Evolutionary conservation across 116 monocot genomes (phyloP).

Genomic region (Posidonia oceanica): DNA sequence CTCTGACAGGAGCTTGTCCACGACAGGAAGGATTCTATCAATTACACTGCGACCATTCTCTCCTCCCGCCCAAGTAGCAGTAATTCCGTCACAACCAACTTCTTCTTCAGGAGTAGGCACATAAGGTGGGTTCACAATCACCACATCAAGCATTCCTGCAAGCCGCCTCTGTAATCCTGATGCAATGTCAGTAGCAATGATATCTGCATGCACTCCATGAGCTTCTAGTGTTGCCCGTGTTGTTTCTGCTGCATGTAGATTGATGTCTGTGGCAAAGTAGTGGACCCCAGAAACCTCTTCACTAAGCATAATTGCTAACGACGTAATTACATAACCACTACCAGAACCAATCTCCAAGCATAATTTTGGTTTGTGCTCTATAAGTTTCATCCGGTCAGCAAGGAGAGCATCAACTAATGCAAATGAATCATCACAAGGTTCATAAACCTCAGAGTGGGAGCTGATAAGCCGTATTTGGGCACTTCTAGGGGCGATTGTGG

Average conservation of each 20-base stretch:
- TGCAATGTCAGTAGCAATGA: conserved; percentile 59
- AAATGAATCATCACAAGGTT: conserved; percentile 29
- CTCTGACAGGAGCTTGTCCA: conserved; percentile 48
- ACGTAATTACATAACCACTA: conserved; percentile 80
- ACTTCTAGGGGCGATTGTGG: conserved; percentile 7
- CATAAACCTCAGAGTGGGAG: conserved; percentile 24
- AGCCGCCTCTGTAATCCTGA: conserved; percentile 53
- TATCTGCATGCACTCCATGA: conserved; percentile 65
- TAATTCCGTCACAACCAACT: conserved; percentile 59
- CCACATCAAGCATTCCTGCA: conserved; percentile 65
- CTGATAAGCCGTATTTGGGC: conserved; percentile 17
- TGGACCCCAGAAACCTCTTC: conserved; percentile 27
- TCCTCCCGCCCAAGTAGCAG: conserved; percentile 87
- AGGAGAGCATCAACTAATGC: conserved; percentile 64
- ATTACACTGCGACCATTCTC: conserved; percentile 78
- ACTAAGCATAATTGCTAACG: conserved; percentile 74
- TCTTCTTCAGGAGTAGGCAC: conserved; percentile 87
- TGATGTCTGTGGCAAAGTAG: conserved; percentile 75
- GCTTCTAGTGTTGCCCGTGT: conserved; percentile 56
- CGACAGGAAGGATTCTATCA: conserved; percentile 64
- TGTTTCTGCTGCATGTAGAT: conserved; percentile 52
- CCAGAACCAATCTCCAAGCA: conserved; percentile 82
- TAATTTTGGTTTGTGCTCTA: conserved; percentile 45
- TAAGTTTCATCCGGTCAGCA: conserved; percentile 48
- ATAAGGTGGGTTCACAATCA: conserved; percentile 89